These are phyloP conservation scores for Linum usitatissimum DNA, from an alignment of 345 rosid species.

Conservation along the genomic window DNA sequence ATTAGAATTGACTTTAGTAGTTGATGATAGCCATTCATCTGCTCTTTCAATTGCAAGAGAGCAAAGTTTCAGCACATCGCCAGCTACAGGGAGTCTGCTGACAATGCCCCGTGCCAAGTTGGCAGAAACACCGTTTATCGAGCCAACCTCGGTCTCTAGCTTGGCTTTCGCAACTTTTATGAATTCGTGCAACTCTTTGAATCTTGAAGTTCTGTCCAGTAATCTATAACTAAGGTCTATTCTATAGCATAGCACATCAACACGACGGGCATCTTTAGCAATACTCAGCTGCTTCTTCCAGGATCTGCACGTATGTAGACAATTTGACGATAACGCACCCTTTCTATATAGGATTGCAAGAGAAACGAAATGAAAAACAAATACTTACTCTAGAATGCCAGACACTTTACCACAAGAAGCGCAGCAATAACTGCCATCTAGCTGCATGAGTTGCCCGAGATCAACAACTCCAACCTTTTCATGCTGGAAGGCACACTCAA, in stretches of 20 bases:
- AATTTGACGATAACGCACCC: no score
- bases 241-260: slow-evolving; percentile 77
- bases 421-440: slow-evolving; percentile 84
- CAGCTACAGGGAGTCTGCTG: slow-evolving; percentile 74
- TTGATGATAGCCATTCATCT: slow-evolving; percentile 41
- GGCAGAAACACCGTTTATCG: slow-evolving; percentile 54
- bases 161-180: slow-evolving; percentile 59
- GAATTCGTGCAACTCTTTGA: slow-evolving; percentile 56
- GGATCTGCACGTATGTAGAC: slow-evolving; percentile 34
- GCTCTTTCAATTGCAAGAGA: slow-evolving; percentile 57
- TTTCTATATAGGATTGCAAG: no score
- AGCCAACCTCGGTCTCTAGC: slow-evolving; percentile 78
- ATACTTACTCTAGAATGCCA: slow-evolving; percentile 72
- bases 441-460: slow-evolving; percentile 75
- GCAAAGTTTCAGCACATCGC: slow-evolving; percentile 68
- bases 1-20: slow-evolving; percentile 25
- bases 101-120: slow-evolving; percentile 80
- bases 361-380: slow-evolving; percentile 2
- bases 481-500: slow-evolving; percentile 80
- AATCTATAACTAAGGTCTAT: slow-evolving; percentile 73
- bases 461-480: slow-evolving; percentile 78
- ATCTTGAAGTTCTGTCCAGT: slow-evolving; percentile 60
- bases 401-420: slow-evolving; percentile 97
- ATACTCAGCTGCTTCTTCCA: slow-evolving; percentile 82
- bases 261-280: slow-evolving; percentile 83